Base-by-base conservation (phyloP, 2,329 filamentous ascomycete species). In the Aspergillus aculeatus region DNA sequence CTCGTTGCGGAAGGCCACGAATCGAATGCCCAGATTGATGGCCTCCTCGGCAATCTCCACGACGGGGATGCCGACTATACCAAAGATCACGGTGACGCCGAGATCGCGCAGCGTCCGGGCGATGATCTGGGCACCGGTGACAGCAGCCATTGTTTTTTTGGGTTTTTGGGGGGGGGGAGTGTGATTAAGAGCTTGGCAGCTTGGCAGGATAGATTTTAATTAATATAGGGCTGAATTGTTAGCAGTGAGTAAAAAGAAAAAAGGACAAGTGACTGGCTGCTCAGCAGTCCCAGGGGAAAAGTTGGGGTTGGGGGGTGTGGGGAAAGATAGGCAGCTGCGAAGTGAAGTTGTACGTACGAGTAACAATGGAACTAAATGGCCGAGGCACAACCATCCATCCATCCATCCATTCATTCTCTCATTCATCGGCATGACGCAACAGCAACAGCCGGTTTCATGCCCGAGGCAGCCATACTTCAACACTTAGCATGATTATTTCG, bases 1-100 rank as follows among this genome's bases (percentile, higher is more conserved):
- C 64, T 86, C 83, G 63, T 86, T 86, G 31, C 84, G 75, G 64
- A 85, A 86, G 26, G 79, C 83, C 54, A 86, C 81, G 70, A 85
- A 86, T 31, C 82, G 78, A 62, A 86, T 84, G 1, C 83, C 83
- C 47, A 84, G 71, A 54, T 81, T 80, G 67, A 85, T 81, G 54
- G 80, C 82, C 71, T 84, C 80, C 69, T 86, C 82, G 23, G 82
- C 83, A 44, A 86, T 83, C 57, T 85, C 81, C 29, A 84, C 81
- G 6, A 85, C 80, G 10, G 83, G 83, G 41, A 84, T 79, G n/a
- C 82, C 82, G 29, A 83, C 81, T 32, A 83, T 76, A 47, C 82
- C 82, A 66, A 84, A 84, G 62, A 84, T 77, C 41, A 82, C 79
- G 7, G 73, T 76, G 19, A 84, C 77, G 12, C 80, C 79, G 5